These are phyloP conservation scores for Aschersonia sp. DNA, from an alignment of 2,329 filamentous ascomycete species.

Conservation along the genomic window DNA sequence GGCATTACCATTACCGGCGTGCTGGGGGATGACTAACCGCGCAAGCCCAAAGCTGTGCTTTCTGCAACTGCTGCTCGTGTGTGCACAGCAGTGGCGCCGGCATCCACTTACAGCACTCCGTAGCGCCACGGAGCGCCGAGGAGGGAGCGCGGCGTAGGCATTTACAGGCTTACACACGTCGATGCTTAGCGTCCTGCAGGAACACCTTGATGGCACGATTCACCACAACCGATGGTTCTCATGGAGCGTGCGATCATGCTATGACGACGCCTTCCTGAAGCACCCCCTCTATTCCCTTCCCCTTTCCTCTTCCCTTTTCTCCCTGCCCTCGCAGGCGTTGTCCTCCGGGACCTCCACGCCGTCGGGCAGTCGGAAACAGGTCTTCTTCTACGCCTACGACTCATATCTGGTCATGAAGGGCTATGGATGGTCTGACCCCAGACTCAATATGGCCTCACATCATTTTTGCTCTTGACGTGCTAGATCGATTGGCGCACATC, in stretches of 20 bases:
- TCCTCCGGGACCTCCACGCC: neutral
- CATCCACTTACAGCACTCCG: no score
- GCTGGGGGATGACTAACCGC: neutral
- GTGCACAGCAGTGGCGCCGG: no score
- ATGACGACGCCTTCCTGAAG: neutral
- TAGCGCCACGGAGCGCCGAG: no score
- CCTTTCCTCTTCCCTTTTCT: slow-evolving; percentile 3
- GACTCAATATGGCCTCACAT: slow-evolving; percentile 10
- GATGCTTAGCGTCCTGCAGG: neutral
- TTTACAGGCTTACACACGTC: no score
- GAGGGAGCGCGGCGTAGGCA: no score
- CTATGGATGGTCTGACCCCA: slow-evolving; percentile 14
- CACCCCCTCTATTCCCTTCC: neutral
- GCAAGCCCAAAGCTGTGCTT: neutral
- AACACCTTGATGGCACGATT: slow-evolving; percentile 16
- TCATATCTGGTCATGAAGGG: neutral
- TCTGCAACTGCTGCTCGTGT: no score
- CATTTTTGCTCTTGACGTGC: slow-evolving; percentile 8
- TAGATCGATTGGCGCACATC: slow-evolving; percentile 5
- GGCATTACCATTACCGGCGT: neutral
- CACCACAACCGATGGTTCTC: neutral
- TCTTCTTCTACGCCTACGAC: no score
- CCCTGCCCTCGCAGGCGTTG: neutral
- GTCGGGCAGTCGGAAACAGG: no score
- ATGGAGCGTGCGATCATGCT: neutral